A percentile compares a stretch with the other conserved stretches of the same genome.
These are phyloP conservation scores for Acacia crassicarpa DNA, from an alignment of 306 rosid genomes.

Conservation along the genomic window DNA sequence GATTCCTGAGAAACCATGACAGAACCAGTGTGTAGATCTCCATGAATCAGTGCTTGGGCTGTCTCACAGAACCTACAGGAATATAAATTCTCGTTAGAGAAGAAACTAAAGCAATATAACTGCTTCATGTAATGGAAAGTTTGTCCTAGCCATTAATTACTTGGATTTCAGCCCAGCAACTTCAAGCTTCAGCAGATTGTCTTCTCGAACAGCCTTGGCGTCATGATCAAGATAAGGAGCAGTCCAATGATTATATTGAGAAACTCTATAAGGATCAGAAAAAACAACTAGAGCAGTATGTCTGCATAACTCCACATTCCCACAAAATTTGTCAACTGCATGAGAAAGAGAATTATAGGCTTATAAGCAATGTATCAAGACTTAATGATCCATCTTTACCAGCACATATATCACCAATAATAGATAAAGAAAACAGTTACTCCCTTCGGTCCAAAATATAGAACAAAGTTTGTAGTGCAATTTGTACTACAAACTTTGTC, in stretches of 20 bases:
- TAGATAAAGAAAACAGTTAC: neutral
- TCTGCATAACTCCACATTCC: constrained; percentile 87
- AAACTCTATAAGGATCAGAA: constrained; percentile 88
- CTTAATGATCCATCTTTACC: neutral
- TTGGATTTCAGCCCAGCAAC: constrained; percentile 83
- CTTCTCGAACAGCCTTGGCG: constrained; percentile 83
- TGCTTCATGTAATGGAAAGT: neutral
- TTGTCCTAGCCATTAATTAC: constrained; percentile 34
- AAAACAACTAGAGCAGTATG: constrained; percentile 92
- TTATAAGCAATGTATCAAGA: neutral
- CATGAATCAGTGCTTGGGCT: constrained; percentile 85
- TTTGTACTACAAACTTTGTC: too few species aligned
- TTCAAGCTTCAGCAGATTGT: constrained; percentile 77
- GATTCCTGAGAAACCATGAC: constrained; percentile 86
- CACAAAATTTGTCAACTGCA: constrained; percentile 90
- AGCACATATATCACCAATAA: neutral
- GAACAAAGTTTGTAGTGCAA: too few species aligned
- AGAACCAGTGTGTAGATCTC: constrained; percentile 92
- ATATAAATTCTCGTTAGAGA: constrained; percentile 15
- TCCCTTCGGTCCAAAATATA: too few species aligned
- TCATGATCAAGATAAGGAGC: constrained; percentile 81
- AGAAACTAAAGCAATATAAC: neutral
- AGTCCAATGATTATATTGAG: constrained; percentile 73
- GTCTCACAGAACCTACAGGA: constrained; percentile 80
- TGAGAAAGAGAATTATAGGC: constrained; percentile 26